Evolutionary conservation across 2,329 filamentous ascomycete genomes (phyloP).

Genomic region (Fusarium chuoi): DNA sequence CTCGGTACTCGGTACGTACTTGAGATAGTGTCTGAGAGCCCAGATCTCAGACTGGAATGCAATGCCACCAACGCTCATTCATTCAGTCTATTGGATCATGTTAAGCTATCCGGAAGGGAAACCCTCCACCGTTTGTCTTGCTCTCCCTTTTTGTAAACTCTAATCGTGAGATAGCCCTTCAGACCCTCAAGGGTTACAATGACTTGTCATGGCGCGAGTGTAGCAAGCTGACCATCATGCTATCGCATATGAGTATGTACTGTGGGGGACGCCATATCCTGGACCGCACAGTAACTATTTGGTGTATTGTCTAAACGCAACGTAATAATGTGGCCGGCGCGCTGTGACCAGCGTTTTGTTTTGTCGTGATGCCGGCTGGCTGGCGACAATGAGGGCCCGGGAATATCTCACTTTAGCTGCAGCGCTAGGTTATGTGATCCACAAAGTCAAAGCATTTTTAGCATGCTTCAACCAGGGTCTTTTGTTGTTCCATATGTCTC

Average conservation of each 20-base stretch:
- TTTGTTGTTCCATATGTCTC: not conserved
- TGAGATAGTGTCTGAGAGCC: conserved; percentile 11
- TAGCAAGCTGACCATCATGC: not conserved
- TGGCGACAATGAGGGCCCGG: not conserved
- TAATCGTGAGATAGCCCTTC: not conserved
- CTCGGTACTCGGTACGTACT: conserved; percentile 16
- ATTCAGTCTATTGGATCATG: not conserved
- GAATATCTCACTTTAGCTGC: not conserved
- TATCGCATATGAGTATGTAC: not conserved
- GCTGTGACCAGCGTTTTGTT: not conserved
- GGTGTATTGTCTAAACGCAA: not conserved
- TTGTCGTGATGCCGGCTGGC: not conserved
- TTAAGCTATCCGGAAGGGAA: not conserved
- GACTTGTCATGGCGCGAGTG: not conserved
- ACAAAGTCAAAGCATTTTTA: not conserved
- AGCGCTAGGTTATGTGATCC: not conserved
- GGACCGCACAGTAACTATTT: not conserved
- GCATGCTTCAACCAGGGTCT: not conserved
- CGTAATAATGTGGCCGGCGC: not conserved
- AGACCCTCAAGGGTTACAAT: not conserved
- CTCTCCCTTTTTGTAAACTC: conserved; percentile 8
- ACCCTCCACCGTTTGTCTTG: not conserved
- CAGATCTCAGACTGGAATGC: conserved; percentile 10
- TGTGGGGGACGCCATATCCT: not conserved
- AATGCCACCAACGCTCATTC: not conserved